phyloP scores from a whole-genome alignment of 768 basidiomycete species.

The Termitomyces sp. region DNA sequence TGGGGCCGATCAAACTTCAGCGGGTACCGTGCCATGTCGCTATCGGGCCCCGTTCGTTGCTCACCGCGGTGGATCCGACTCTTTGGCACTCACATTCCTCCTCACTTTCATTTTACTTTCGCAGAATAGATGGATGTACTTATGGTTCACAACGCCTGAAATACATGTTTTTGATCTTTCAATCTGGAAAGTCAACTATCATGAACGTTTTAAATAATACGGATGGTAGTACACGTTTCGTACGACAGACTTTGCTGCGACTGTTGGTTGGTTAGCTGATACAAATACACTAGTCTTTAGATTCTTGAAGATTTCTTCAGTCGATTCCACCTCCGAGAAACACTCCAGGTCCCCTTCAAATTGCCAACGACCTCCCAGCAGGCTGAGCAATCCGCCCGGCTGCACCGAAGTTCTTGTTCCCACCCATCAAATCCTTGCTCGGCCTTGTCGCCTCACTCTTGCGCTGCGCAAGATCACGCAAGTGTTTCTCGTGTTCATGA shows the following conservation, averaged over 20 bases:
- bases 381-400: conserved; percentile 58
- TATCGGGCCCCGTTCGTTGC: conserved; percentile 71
- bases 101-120: conserved; percentile 6
- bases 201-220: not conserved
- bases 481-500: conserved; percentile 40
- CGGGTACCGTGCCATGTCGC: conserved; percentile 65
- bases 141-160: not conserved
- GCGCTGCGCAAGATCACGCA: conserved; percentile 40
- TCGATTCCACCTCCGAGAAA: not conserved
- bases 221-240: not conserved
- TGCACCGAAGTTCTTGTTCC: conserved; percentile 35
- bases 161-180: not conserved
- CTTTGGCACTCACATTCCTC: conserved; percentile 62
- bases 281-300: conserved; percentile 7
- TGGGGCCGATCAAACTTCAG: conserved; percentile 60
- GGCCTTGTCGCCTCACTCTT: conserved; percentile 49
- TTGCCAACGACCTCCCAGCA: conserved; percentile 37
- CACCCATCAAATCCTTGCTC: conserved; percentile 35
- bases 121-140: not conserved
- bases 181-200: not conserved
- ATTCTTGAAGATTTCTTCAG: not conserved
- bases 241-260: not conserved
- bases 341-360: conserved; percentile 18
- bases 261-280: conserved; percentile 1
- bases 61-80: conserved; percentile 62